A percentile compares a stretch with the other conserved stretches of the same genome.
Evolutionary conservation across 495 filamentous ascomycete genomes (phyloP).

Genomic region (Penicillium taxi): DNA sequence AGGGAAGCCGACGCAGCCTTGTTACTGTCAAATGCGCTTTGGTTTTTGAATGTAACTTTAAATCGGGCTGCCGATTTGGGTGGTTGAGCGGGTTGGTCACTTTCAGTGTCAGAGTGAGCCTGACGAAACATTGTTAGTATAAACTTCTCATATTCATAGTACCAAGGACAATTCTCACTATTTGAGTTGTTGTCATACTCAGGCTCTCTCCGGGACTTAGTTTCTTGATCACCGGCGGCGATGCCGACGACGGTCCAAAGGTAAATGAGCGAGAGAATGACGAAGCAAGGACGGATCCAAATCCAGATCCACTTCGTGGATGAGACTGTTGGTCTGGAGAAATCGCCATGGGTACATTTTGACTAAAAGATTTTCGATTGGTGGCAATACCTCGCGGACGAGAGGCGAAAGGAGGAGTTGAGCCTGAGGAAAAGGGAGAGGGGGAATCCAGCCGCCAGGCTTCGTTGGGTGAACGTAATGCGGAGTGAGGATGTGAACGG

Average conservation of each 20-base stretch:
- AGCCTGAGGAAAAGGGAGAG: constrained; percentile 50
- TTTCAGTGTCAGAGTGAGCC: constrained; percentile 41
- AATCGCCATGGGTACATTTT: constrained; percentile 54
- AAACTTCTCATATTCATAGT: neutral
- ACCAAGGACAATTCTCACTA: constrained; percentile 50
- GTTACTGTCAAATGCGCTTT: constrained; percentile 69
- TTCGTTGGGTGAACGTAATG: constrained; percentile 37
- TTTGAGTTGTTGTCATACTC: constrained; percentile 48
- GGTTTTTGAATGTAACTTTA: constrained; percentile 63
- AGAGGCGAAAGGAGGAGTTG: constrained; percentile 53
- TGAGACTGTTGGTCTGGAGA: constrained; percentile 59
- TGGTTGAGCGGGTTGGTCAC: constrained; percentile 24
- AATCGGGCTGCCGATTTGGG: constrained; percentile 37
- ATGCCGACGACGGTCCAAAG: constrained; percentile 57
- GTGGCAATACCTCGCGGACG: constrained; percentile 26
- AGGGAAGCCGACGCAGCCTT: constrained; percentile 56
- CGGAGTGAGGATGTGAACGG: constrained; percentile 50
- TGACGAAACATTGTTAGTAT: constrained; percentile 7
- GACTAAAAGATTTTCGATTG: constrained; percentile 32
- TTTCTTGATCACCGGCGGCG: constrained; percentile 56
- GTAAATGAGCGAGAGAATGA: constrained; percentile 66
- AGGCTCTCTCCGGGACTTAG: constrained; percentile 61
- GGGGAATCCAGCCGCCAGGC: constrained; percentile 38
- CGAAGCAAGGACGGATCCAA: constrained; percentile 56
- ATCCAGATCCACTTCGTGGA: constrained; percentile 34